Base-by-base conservation (phyloP, 1,139 yeast genomes). In the Lodderomyces theae region DNA sequence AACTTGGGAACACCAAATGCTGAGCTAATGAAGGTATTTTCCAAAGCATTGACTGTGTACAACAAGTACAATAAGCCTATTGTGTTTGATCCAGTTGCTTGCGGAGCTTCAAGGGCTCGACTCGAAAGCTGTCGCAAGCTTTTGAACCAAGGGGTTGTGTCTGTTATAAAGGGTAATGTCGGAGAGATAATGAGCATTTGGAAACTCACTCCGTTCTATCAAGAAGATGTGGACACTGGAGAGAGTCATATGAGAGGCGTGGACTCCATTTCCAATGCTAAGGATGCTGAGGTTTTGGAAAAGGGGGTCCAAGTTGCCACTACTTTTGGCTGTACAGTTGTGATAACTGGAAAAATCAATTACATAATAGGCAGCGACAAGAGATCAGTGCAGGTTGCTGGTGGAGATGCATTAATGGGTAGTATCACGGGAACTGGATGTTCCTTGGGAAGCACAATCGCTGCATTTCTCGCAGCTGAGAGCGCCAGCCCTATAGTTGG, bases 81-180 rank as follows among this genome's bases (percentile, higher is more conserved):
- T 30, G 77, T 89, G 0, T 82, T 85, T 51, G 97, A 90, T 56
- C 97, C 97, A 0, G 97, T 90, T 11, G 97, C 92, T 0, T 88
- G 84, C 33, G 96, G 96, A 22, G 96, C 96, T 0, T 74, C 96
- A 0, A 48, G 54, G 2, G 75, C 79, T 8, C 68, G 97, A 44
- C 64, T 69, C 28, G 56, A 61, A 3, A 67, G 80, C 22, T 74
- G 81, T 40, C 60, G 67, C 26, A 55, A 58, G 1, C 52, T 88
- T 9, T 60, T 89, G 31, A 72, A 80, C 36, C 54, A 64, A 3
- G 90, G 89, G 1, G 77, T 78, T 37, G 72, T 78, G 42, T 64
- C 85, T 1, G 89, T 88, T 13, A 81, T 89, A 49, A 88, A 90
- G 59, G 97, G 96, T 1, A 90, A 90, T 54, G 75, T 79, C 10